These are phyloP conservation scores for Jaminaea rosea DNA, from an alignment of 1,284 basidiomycete genomes.

Conservation along the genomic window DNA sequence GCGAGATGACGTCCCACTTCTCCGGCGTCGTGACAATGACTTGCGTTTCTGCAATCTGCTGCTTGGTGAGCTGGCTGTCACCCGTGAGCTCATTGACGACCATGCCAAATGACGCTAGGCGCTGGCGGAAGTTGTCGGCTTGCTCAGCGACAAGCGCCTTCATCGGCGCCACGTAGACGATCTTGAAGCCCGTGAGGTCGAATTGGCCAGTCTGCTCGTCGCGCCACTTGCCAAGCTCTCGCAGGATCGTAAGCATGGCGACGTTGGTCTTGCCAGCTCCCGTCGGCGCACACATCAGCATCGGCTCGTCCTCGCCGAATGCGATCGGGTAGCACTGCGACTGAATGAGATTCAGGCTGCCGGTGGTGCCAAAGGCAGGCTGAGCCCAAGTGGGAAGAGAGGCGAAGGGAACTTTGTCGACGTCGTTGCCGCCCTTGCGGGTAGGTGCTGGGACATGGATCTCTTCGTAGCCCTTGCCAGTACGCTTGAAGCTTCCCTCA, in stretches of 20 bases:
- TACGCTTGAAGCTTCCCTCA: constrained; percentile 92
- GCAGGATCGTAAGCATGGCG: constrained; percentile 63
- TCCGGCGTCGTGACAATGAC: constrained; percentile 99
- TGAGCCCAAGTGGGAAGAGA: constrained; percentile 74
- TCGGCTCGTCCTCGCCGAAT: constrained; percentile 80
- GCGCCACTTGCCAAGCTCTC: constrained; percentile 42
- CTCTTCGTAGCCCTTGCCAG: constrained; percentile 94
- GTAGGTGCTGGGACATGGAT: constrained; percentile 94
- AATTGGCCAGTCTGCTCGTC: constrained; percentile 74
- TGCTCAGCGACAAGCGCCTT: constrained; percentile 51
- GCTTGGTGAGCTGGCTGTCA: constrained; percentile 95
- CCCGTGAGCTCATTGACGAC: constrained; percentile 92
- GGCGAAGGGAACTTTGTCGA: constrained; percentile 65
- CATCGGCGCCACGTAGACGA: constrained; percentile 98
- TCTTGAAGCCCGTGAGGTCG: constrained; percentile 86
- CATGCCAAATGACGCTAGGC: constrained; percentile 72
- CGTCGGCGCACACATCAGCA: constrained; percentile 93
- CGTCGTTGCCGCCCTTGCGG: constrained; percentile 56
- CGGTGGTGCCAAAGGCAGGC: constrained; percentile 51
- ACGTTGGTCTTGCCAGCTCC: constrained; percentile 99
- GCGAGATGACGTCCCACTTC: constrained; percentile 93
- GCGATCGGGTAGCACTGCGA: constrained; percentile 65
- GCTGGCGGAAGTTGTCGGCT: constrained; percentile 52
- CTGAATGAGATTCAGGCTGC: constrained; percentile 78
- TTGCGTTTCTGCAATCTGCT: constrained; percentile 92